These are phyloP conservation scores for Castanea sativa DNA, from an alignment of 306 rosid species.

Conservation along the genomic window DNA sequence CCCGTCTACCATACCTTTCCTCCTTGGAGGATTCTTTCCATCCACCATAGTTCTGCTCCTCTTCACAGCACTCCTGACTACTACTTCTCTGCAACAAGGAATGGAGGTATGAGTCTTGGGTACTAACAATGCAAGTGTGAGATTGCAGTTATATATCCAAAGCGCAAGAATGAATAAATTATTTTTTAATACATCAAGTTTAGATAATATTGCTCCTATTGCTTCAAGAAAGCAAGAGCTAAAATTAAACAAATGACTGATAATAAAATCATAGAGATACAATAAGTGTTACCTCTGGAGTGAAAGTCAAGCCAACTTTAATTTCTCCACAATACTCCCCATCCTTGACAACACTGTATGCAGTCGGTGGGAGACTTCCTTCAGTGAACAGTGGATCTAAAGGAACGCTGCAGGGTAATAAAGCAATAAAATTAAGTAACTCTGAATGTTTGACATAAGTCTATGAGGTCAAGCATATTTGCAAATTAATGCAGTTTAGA, in stretches of 20 bases:
- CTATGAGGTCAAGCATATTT: background rate
- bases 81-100: background rate
- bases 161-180: too few relatives aligned
- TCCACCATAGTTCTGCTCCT: background rate
- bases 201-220: too few relatives aligned
- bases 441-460: background rate
- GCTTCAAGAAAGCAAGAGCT: background rate
- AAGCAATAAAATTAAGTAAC: background rate
- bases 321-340: slow-evolving; percentile 43
- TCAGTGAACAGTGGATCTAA: slow-evolving; percentile 31
- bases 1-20: background rate
- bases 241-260: background rate
- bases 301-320: slow-evolving; percentile 45
- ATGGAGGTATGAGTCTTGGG: background rate
- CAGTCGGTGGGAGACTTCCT: slow-evolving; percentile 32
- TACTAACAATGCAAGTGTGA: background rate
- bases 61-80: background rate
- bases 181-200: too few relatives aligned
- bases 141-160: background rate
- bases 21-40: background rate
- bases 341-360: slow-evolving; percentile 41
- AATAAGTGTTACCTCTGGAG: slow-evolving; percentile 26
- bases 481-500: background rate
- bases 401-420: slow-evolving; percentile 27
- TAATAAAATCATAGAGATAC: background rate